These are phyloP conservation scores for Ciborinia camelliae DNA, from an alignment of 2,329 filamentous ascomycete species.

Conservation along the genomic window DNA sequence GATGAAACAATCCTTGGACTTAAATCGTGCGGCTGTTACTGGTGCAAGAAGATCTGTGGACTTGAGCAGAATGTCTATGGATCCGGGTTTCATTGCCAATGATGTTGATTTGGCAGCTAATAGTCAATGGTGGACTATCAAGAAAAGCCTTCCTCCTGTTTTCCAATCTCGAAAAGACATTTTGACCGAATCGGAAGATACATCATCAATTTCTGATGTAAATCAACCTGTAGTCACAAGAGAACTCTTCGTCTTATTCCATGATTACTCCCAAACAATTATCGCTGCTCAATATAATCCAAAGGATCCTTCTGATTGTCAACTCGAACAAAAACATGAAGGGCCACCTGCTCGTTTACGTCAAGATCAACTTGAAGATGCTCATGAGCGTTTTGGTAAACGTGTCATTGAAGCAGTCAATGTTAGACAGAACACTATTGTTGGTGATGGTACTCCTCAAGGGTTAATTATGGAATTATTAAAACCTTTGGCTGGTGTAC, in stretches of 20 bases:
- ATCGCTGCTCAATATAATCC: conserved; percentile 78
- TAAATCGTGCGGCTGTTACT: conserved; percentile 49
- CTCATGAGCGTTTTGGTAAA: conserved; percentile 77
- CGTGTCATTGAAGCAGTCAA: conserved; percentile 68
- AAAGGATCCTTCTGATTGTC: conserved; percentile 66
- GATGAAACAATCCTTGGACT: conserved; percentile 62
- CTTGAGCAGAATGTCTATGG: conserved; percentile 66
- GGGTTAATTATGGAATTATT: conserved; percentile 77
- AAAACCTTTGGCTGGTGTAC: conserved; percentile 65
- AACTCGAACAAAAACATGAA: conserved; percentile 83
- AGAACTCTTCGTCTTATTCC: conserved; percentile 82
- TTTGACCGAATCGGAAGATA: conserved; percentile 77
- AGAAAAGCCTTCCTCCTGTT: conserved; percentile 73
- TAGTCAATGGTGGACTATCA: conserved; percentile 84
- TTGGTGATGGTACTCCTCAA: conserved; percentile 80
- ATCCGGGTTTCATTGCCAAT: conserved; percentile 80
- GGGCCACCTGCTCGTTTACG: conserved; percentile 75
- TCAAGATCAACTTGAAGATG: conserved; percentile 89
- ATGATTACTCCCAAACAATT: conserved; percentile 94
- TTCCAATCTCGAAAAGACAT: conserved; percentile 83
- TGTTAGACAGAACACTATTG: conserved; percentile 71
- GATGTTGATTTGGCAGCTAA: conserved; percentile 75
- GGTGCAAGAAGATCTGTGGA: conserved; percentile 58
- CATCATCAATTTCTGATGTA: conserved; percentile 63
- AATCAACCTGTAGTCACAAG: conserved; percentile 71